These are phyloP conservation scores for Hypoxylon lenormandii DNA, from an alignment of 495 filamentous ascomycete genomes.

Conservation along the genomic window DNA sequence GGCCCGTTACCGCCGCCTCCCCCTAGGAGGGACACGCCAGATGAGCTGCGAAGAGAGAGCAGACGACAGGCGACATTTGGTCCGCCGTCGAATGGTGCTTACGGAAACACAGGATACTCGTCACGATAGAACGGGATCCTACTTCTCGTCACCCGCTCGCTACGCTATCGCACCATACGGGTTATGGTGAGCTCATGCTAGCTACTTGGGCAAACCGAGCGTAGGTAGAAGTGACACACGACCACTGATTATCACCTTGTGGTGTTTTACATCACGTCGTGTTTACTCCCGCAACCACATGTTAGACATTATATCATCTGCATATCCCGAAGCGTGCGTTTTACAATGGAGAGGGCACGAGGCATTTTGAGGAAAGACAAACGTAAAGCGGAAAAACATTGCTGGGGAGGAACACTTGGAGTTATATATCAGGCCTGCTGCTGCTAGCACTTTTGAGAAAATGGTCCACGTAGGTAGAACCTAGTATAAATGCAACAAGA, in stretches of 20 bases:
- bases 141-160: not conserved
- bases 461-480: conserved; percentile 14
- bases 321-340: conserved; percentile 17
- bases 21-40: conserved; percentile 58
- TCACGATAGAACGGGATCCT: conserved; percentile 26
- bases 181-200: conserved; percentile 2
- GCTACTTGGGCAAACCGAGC: conserved; percentile 3
- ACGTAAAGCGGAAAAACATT: conserved; percentile 11
- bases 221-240: not conserved
- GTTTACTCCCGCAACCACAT: conserved; percentile 5
- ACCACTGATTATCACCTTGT: not conserved
- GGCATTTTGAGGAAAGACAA: not conserved
- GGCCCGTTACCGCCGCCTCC: conserved; percentile 60
- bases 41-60: conserved; percentile 54
- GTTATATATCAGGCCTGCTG: conserved; percentile 25
- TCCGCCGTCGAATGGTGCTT: conserved; percentile 52
- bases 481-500: conserved; percentile 34
- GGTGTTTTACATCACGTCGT: not conserved
- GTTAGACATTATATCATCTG: conserved; percentile 19
- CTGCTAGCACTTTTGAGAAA: conserved; percentile 13
- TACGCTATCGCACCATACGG: conserved; percentile 1
- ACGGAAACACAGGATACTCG: conserved; percentile 47
- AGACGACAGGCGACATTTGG: conserved; percentile 58
- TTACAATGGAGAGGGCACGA: not conserved
- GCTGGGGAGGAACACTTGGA: conserved; percentile 5